These are phyloP conservation scores for Xenoacremonium recifei DNA, from an alignment of 2,329 filamentous ascomycete genomes.

Conservation along the genomic window DNA sequence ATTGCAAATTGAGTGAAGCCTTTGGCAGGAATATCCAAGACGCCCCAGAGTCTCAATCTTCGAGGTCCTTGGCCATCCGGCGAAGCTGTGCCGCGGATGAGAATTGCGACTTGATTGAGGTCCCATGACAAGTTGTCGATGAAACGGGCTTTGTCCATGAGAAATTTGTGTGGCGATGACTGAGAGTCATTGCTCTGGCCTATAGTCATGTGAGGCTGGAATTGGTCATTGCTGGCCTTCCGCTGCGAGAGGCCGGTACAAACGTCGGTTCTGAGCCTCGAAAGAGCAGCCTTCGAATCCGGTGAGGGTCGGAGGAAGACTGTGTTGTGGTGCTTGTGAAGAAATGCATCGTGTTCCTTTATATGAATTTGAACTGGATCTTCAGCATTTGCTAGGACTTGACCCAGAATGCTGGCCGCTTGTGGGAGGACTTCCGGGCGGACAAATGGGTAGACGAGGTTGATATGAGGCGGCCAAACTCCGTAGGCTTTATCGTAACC, in stretches of 20 bases:
- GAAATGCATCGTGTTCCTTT: conserved; percentile 45
- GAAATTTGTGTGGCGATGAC: conserved; percentile 45
- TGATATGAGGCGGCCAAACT: conserved; percentile 67
- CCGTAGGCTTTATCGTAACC: conserved; percentile 60
- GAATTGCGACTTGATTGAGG: conserved; percentile 47
- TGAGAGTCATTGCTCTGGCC: conserved; percentile 53
- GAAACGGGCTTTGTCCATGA: conserved; percentile 51
- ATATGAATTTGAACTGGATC: conserved; percentile 35
- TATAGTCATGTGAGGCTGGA: conserved; percentile 55
- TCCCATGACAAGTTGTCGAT: conserved; percentile 50
- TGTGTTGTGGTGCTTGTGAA: conserved; percentile 48
- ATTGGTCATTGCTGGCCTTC: conserved; percentile 19
- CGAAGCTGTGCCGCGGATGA: conserved; percentile 45
- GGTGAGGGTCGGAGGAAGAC: conserved; percentile 39
- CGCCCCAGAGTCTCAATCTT: conserved; percentile 58
- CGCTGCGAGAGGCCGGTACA: conserved; percentile 34
- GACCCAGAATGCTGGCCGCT: conserved; percentile 35
- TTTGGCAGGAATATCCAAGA: conserved; percentile 36
- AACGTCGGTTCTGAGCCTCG: conserved; percentile 33
- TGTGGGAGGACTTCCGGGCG: conserved; percentile 41
- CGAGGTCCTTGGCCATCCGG: conserved; percentile 29
- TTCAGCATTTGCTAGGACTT: conserved; percentile 6
- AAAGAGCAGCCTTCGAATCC: conserved; percentile 21
- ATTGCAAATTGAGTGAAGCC: conserved; percentile 5
- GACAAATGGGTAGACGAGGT: conserved; percentile 66